Evolutionary conservation across 73 alveolate species (phyloP).

Genomic region (Paramecium sonneborni): DNA sequence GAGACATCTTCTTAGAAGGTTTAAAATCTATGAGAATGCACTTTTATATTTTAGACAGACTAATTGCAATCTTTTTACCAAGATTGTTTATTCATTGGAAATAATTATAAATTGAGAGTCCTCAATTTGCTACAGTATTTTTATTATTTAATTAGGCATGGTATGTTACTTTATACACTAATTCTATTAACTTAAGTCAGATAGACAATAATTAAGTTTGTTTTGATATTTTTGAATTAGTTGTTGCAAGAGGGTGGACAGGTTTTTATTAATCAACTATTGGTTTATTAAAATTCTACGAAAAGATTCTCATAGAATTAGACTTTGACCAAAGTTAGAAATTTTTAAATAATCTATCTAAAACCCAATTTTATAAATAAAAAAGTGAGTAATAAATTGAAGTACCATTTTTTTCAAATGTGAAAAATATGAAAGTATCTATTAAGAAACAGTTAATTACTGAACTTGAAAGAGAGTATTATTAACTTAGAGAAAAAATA

Average conservation of each 20-base stretch:
- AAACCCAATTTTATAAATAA: background rate
- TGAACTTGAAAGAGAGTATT: background rate
- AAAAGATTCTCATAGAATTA: background rate
- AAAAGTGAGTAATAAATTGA: background rate
- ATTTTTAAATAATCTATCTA: background rate
- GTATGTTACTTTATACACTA: slow-evolving; percentile 26
- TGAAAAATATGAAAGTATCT: background rate
- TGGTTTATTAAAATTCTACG: background rate
- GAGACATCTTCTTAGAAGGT: slow-evolving; percentile 53
- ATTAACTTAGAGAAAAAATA: background rate
- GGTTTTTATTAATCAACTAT: slow-evolving; percentile 9
- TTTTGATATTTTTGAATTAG: slow-evolving; percentile 32
- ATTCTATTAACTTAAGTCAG: background rate
- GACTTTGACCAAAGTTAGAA: slow-evolving; percentile 39
- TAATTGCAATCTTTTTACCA: slow-evolving; percentile 17
- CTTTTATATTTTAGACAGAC: slow-evolving; percentile 1
- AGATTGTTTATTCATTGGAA: slow-evolving; percentile 31
- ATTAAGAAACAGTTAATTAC: background rate
- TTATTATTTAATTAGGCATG: slow-evolving; percentile 12
- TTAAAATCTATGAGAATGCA: slow-evolving; percentile 39
- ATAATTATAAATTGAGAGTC: slow-evolving; percentile 8
- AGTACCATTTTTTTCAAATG: background rate
- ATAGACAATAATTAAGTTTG: background rate
- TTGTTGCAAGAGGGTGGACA: slow-evolving; percentile 52
- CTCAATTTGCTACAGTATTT: slow-evolving; percentile 50